Base-by-base conservation (phyloP, 495 filamentous ascomycete species). In the Daldinia caldariorum region DNA sequence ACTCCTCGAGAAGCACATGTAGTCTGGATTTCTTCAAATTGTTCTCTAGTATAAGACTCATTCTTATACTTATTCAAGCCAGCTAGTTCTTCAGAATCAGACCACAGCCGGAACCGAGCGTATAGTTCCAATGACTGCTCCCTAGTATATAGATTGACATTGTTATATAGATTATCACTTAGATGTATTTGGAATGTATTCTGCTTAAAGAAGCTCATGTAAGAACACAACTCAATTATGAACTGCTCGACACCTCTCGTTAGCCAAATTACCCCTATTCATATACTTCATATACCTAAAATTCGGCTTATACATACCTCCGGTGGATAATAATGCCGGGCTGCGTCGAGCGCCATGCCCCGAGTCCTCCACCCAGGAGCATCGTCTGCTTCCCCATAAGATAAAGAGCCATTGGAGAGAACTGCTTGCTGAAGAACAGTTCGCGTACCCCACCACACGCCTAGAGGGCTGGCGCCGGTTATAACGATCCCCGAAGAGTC, bases 181-280 rank as follows among this genome's bases (percentile, higher is more conserved):
- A 86, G 75, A 67, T 87, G 84, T 2, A 86, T 10, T 50, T 87
- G 84, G 62, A 87, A 83, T 3, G 75, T 81, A 66, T 86, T 86
- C 61, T 86, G 83, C 67, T 87, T 87, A 78, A 85, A 87, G 67
- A 82, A 85, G 35, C 82, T 85, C 64, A 85, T 76, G 57, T 84
- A 86, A 10, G 82, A 78, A 73, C 84, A 86, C 70, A 86, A 76
- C 57, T 85, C 83, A 22, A 77, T 69, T n/a, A 87, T 57, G 59
- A 87, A 87, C 63, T 83, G n/a, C 34, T 61, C 31, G 4, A 2
- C 2, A 9, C 13, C 41, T 37, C 6, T 41, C 3, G 39, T 63
- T 45, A 67, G 35, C 41, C 14, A 3, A 4, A 26, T 16, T 12
- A 3, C 8, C 39, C 37, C 16, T 35, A 26, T 56, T 26, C 38